Conservation (phyloP, 2,329 filamentous ascomycete species). For the Diaporthe vaccinii region DNA sequence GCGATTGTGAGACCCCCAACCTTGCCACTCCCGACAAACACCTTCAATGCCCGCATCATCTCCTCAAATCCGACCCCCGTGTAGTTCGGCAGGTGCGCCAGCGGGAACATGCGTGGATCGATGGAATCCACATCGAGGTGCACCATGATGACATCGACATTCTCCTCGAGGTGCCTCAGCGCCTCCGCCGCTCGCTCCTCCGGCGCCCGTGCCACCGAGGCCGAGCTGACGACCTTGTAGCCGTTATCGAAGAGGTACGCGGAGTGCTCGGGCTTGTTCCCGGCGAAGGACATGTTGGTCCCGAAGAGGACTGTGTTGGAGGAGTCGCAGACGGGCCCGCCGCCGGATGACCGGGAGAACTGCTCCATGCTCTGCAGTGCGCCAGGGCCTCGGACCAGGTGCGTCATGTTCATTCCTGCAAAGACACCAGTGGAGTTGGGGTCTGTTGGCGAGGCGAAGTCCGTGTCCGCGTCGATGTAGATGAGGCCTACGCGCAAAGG, state of each 20-base stretch:
- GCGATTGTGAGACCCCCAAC: slow-evolving; percentile 5
- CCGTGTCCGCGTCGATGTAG: slow-evolving; percentile 21
- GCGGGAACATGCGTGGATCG: slow-evolving; percentile 18
- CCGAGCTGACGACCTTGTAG: slow-evolving; percentile 31
- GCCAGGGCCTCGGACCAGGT: neutral
- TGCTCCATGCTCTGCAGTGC: neutral
- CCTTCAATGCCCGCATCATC: slow-evolving; percentile 18
- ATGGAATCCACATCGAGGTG: slow-evolving; percentile 19
- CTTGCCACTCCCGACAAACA: slow-evolving; percentile 7
- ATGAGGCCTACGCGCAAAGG: slow-evolving; percentile 3
- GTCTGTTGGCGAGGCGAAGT: slow-evolving; percentile 8
- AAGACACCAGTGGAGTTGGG: slow-evolving; percentile 3
- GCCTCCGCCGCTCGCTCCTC: slow-evolving; percentile 8
- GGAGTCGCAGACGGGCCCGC: slow-evolving; percentile 8
- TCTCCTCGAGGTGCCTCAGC: slow-evolving; percentile 6
- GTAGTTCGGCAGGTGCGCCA: slow-evolving; percentile 21
- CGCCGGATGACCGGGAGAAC: neutral
- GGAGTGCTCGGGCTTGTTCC: slow-evolving; percentile 18
- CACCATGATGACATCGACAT: slow-evolving; percentile 18
- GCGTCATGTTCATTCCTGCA: slow-evolving; percentile 17
- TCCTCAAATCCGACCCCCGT: slow-evolving; percentile 17
- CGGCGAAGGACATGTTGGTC: slow-evolving; percentile 1
- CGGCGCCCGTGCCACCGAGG: slow-evolving; percentile 1
- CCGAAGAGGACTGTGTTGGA: slow-evolving; percentile 24
- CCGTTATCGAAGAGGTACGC: slow-evolving; percentile 6